A percentile compares a stretch with the other conserved stretches of the same genome.
These are phyloP conservation scores for Aspergillus brasiliensis DNA, from an alignment of 2,329 filamentous ascomycete species.

Conservation along the genomic window DNA sequence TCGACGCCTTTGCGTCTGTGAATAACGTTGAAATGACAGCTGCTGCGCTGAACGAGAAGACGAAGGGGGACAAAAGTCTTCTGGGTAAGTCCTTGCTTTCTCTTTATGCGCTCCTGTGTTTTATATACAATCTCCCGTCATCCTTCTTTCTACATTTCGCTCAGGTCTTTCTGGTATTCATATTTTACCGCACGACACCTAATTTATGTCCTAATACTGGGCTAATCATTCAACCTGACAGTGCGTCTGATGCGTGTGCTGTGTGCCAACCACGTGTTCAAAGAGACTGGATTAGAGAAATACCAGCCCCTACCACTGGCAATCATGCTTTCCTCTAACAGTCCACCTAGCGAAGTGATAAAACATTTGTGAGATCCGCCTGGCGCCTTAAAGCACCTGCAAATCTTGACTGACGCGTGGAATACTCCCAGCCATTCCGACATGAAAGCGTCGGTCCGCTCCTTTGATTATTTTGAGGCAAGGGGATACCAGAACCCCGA, in stretches of 20 bases:
- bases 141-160: no score
- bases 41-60: constrained; percentile 17
- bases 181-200: no score
- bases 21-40: constrained; percentile 10
- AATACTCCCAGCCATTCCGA: constrained; percentile 8
- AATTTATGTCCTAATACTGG: no score
- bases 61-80: constrained; percentile 17
- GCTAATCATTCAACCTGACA: background rate
- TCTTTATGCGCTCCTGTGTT: no score
- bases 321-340: constrained; percentile 9
- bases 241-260: constrained; percentile 25
- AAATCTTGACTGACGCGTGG: no score
- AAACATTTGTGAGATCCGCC: constrained; percentile 24
- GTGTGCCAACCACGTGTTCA: constrained; percentile 17
- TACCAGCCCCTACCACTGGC: constrained; percentile 20
- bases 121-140: no score
- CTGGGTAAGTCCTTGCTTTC: constrained; percentile 12
- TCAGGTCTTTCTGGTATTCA: no score
- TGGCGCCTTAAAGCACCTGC: background rate
- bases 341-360: constrained; percentile 11
- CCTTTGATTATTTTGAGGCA: constrained; percentile 30
- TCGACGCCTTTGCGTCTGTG: constrained; percentile 20
- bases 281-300: constrained; percentile 4
- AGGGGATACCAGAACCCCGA: constrained; percentile 33
- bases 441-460: constrained; percentile 17